phyloP scores from a whole-genome alignment of 495 filamentous ascomycete species.

The Xylaria castorea region DNA sequence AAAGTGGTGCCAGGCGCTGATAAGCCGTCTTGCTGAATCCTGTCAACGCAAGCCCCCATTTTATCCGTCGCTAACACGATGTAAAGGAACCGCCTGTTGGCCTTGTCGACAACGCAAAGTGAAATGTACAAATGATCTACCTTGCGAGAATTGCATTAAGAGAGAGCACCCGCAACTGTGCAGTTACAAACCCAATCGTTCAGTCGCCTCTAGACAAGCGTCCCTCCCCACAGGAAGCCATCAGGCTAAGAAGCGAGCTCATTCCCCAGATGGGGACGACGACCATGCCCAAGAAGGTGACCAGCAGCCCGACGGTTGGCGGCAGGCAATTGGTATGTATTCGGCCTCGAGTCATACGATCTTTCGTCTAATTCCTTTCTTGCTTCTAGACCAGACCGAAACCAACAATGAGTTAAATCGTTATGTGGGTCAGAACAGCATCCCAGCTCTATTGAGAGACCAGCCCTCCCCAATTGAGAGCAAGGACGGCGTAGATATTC shows the following conservation, averaged over 20 bases:
- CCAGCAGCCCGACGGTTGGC: constrained; percentile 48
- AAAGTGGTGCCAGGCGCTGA: neutral
- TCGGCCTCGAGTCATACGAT: neutral
- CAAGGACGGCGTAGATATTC: constrained; percentile 56
- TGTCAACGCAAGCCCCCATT: neutral
- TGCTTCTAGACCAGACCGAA: constrained; percentile 63
- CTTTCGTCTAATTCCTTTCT: constrained; percentile 27
- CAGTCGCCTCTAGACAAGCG: constrained; percentile 56
- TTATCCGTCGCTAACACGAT: constrained; percentile 31
- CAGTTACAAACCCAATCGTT: constrained; percentile 73
- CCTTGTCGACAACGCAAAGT: constrained; percentile 77
- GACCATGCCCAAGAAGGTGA: constrained; percentile 48
- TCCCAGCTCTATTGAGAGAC: constrained; percentile 70
- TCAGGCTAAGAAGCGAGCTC: constrained; percentile 52
- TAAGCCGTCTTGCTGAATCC: neutral
- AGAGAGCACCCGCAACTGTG: constrained; percentile 74
- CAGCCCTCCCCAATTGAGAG: constrained; percentile 56
- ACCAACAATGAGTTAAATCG: constrained; percentile 64
- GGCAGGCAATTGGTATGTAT: constrained; percentile 47
- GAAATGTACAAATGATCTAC: constrained; percentile 75
- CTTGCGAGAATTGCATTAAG: constrained; percentile 77
- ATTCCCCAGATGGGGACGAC: constrained; percentile 51
- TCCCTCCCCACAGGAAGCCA: constrained; percentile 42
- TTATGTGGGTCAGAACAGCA: constrained; percentile 71
- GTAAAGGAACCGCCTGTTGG: constrained; percentile 69